Evolutionary conservation across 169 alveolate species (phyloP).

Genomic region (Pseudocohnilembus persalinus): DNA sequence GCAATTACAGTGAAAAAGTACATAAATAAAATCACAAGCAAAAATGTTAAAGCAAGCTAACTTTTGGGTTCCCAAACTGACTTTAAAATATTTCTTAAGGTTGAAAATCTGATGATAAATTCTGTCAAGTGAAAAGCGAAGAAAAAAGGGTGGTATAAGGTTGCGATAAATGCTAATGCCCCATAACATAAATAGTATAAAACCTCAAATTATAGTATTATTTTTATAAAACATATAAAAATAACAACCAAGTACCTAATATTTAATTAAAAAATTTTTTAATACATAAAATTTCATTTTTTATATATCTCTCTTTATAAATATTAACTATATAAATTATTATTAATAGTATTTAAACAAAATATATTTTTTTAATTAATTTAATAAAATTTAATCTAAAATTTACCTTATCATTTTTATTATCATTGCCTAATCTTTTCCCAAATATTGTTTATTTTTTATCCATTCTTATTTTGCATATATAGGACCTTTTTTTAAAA

Average conservation of each 20-base stretch:
- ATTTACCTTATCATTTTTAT: not conserved
- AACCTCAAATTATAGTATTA: constrained; percentile 41
- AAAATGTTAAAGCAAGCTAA: constrained; percentile 54
- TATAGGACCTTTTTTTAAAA: constrained; percentile 39
- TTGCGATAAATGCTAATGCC: constrained; percentile 65
- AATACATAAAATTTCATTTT: too few species aligned
- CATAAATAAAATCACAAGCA: constrained; percentile 60
- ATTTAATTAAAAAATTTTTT: not conserved
- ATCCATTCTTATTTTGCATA: constrained; percentile 32
- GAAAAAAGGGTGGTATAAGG: constrained; percentile 73
- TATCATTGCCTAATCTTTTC: not conserved
- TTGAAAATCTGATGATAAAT: constrained; percentile 62
- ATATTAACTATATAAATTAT: too few species aligned
- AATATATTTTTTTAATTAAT: too few species aligned
- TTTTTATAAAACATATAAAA: constrained; percentile 6
- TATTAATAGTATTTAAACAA: too few species aligned
- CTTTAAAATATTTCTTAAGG: constrained; percentile 64
- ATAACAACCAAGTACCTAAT: not conserved
- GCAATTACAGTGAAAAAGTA: constrained; percentile 74
- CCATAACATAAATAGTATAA: constrained; percentile 63
- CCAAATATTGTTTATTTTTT: not conserved
- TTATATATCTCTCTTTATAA: too few species aligned
- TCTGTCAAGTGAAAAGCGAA: constrained; percentile 74
- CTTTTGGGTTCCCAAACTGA: constrained; percentile 72
- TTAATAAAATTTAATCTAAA: not conserved